phyloP scores from a whole-genome alignment of 2,329 filamentous ascomycete species.

The Penicillium corylophilum region DNA sequence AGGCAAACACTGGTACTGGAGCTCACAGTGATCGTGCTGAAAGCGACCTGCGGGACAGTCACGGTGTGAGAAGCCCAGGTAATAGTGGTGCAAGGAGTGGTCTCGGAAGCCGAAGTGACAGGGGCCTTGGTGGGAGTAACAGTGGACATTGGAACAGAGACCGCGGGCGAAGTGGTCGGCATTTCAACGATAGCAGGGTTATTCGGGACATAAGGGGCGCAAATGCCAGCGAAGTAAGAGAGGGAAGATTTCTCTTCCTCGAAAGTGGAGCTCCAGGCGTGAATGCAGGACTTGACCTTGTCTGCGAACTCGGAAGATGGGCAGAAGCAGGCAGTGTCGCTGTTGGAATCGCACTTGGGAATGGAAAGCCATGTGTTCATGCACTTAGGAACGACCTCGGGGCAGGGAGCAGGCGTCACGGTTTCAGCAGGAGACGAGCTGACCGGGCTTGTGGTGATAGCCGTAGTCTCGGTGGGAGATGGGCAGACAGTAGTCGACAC shows the following conservation, averaged over 20 bases:
- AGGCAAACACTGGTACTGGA: slow-evolving; percentile 14
- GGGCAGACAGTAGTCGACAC: slow-evolving; percentile 60
- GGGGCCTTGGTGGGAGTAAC: not conserved
- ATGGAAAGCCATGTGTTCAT: slow-evolving; percentile 80
- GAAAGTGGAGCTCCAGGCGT: slow-evolving; percentile 67
- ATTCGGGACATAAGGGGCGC: slow-evolving; percentile 66
- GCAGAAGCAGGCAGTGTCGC: slow-evolving; percentile 81
- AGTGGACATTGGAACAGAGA: not conserved
- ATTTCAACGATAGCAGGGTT: slow-evolving; percentile 67
- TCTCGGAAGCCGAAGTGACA: not conserved
- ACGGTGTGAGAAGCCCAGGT: slow-evolving; percentile 36
- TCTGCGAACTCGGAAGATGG: slow-evolving; percentile 70
- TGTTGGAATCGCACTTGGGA: slow-evolving; percentile 76
- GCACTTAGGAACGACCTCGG: slow-evolving; percentile 75
- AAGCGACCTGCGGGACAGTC: slow-evolving; percentile 43
- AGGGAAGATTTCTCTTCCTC: slow-evolving; percentile 67
- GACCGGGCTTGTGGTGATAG: not conserved
- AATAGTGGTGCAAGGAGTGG: slow-evolving; percentile 34
- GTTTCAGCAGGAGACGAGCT: slow-evolving; percentile 3
- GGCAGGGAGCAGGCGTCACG: slow-evolving; percentile 46
- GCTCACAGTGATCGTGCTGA: slow-evolving; percentile 30
- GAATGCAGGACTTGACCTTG: slow-evolving; percentile 75
- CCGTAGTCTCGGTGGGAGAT: not conserved
- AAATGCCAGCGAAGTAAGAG: slow-evolving; percentile 85
- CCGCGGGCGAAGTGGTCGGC: slow-evolving; percentile 1